Conservation (phyloP, 2,329 filamentous ascomycete genomes). For the Aspergillus neotritici region DNA sequence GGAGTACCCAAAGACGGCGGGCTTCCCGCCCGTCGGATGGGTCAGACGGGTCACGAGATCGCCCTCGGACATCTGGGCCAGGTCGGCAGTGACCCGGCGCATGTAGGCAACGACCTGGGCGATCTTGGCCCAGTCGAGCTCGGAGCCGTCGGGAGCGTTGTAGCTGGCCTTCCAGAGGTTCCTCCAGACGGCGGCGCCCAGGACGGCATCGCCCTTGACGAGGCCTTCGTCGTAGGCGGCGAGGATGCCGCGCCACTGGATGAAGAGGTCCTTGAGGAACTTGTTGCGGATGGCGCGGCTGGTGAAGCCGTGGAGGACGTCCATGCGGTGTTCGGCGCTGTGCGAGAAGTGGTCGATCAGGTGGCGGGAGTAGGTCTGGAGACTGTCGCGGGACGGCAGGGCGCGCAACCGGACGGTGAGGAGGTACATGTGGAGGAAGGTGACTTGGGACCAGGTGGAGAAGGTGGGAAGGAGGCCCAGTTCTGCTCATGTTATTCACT, state of each 20-base stretch:
- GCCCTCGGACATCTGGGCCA: constrained; percentile 51
- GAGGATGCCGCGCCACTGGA: constrained; percentile 84
- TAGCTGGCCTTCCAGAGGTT: constrained; percentile 77
- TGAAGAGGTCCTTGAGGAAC: constrained; percentile 78
- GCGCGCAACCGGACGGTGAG: constrained; percentile 76
- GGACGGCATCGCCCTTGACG: constrained; percentile 43
- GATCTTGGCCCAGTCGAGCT: constrained; percentile 57
- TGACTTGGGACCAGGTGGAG: constrained; percentile 91
- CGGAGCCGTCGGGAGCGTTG: constrained; percentile 31
- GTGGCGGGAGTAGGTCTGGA: constrained; percentile 77
- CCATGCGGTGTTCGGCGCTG: constrained; percentile 65
- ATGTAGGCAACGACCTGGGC: constrained; percentile 60
- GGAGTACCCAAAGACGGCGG: constrained; percentile 30
- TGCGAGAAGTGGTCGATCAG: constrained; percentile 84
- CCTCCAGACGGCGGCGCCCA: constrained; percentile 73
- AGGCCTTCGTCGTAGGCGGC: constrained; percentile 55
- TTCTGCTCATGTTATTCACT: constrained; percentile 49
- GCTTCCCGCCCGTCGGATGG: constrained; percentile 32
- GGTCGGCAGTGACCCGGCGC: constrained; percentile 50
- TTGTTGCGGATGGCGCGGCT: constrained; percentile 52
- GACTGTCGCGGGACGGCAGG: constrained; percentile 60
- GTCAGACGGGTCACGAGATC: constrained; percentile 49
- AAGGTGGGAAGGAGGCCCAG: constrained; percentile 80
- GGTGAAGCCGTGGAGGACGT: constrained; percentile 44
- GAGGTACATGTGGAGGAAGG: constrained; percentile 94